Base-by-base conservation (phyloP, 192 early-diverging fungal genomes). In the Rhizophagus prolifer region DNA sequence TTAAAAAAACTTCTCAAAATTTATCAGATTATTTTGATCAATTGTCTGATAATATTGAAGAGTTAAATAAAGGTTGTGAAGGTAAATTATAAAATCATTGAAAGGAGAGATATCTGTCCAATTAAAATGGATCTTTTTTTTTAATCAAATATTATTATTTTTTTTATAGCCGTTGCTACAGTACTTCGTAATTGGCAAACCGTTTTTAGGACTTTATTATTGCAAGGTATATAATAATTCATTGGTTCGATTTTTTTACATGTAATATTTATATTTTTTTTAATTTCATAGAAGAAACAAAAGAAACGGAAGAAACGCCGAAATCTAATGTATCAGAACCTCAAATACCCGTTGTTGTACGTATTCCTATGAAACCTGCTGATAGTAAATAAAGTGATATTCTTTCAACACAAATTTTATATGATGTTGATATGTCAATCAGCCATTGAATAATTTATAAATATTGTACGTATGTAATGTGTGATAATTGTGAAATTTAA, bases 151-250 rank as follows among this genome's bases (percentile, higher is more conserved):
- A 19, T 71, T 38, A 38, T 38, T 31, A 2, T 70, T 70, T 71
- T 19, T 12, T 21, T 30, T 69, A 23, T 58, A 72, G 70, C 50
- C 16, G 46, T 72, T 30, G 50, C 46, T 30, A 72, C 44, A 16
- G 30, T 72, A 10, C 46, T 72, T 30, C 70, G 70, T 54, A 72
- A 72, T 23, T 72, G 70, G 70, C 70, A 72, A 58, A 31, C 70
- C 25, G 50, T 72, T 72, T 72, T 72, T 31, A 47, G 70, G 44
- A 23, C 50, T 8, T 2, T 72, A 21, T 72, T 58, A 58, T 58
- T 58, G 19, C 19, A 47, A 50, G 70, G 70, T 72, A 72, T 58
- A n/a, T 66, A 23, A 31, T 19, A 30, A 2, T 31, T 31, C 25
- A 30, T 64, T 10, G 10, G 3, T 4, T 63, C 9, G 31, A 63